Evolutionary conservation across 169 alveolate genomes (phyloP), one percentile per base, ranked within the genome.

Genomic region (Plasmodium ovale): DNA sequence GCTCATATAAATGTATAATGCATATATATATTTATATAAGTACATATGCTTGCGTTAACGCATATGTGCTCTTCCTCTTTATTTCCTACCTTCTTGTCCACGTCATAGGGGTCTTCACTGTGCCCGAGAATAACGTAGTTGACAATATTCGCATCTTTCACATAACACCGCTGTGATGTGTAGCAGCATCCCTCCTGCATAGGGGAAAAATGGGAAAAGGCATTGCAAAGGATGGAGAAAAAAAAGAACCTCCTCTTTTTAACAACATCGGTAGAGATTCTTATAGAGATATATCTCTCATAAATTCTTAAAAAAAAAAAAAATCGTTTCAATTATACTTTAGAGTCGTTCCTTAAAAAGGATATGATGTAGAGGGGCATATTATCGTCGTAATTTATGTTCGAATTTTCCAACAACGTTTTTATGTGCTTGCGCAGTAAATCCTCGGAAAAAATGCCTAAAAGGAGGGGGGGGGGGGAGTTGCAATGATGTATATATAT

Each of bases 161-260:
- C 49, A 64, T 39, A 39, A 23, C 88, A 74, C 21, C 65, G 37
- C 42, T 74, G 44, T 6, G 73, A 5, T 1, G 74, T 60, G 35
- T 74, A 74, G 23, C 62, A 74, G 33, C 88, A 74, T 25, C 88
- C 88, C 58, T 74, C 88, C 88, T 74, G 60, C 25, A 60, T 14
- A 4, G 19, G 12, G 60, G n/a, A 25, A 16, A 47, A 73, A n/a
- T 10, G 10, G 5, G 29, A 59, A 60, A 59, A 60, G 29, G 29
- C 7, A 23, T 29, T 4, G 14, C 1, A 2, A 10, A 62, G 14
- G 1, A 16, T 27, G 54, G 19, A n/a, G n/a, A 62, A 14, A 62
- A 0, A 29, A 4, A 60, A 12, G 9, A 12, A 14, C 21, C 21
- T 47, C 16, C 12, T 47, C 12, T 47, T 47, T 47, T 3, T 47